A percentile compares a stretch with the other conserved stretches of the same genome.
These are phyloP conservation scores for Bruguiera sexangula DNA, from an alignment of 345 rosid species.

Conservation along the genomic window DNA sequence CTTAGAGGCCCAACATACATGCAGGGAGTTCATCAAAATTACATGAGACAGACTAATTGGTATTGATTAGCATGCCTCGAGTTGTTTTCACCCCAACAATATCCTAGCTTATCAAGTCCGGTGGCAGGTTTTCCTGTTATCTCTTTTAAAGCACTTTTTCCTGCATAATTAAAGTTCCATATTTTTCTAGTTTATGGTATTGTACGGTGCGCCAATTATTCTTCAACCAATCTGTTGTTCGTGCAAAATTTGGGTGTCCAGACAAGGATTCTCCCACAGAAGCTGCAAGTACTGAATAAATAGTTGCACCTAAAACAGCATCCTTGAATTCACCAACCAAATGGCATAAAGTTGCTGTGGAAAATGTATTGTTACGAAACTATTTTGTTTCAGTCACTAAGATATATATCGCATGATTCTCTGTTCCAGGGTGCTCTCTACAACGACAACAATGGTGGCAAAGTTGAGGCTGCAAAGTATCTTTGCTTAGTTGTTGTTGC, in stretches of 20 bases:
- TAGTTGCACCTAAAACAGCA: slow-evolving; percentile 15
- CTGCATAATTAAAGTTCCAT: too few species aligned
- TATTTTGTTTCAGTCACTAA: too few species aligned
- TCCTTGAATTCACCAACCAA: slow-evolving; percentile 28
- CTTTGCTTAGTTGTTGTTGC: slow-evolving; percentile 62
- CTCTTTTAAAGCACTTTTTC: not conserved
- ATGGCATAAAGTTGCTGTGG: slow-evolving; percentile 29
- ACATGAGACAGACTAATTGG: too few species aligned
- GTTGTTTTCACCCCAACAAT: too few species aligned
- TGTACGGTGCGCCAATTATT: slow-evolving; percentile 54
- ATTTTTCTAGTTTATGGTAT: too few species aligned
- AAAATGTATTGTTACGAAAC: slow-evolving; percentile 4
- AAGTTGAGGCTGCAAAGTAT: slow-evolving; percentile 64
- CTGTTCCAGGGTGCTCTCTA: slow-evolving; percentile 45
- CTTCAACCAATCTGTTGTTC: slow-evolving; percentile 56
- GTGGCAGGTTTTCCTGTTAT: too few species aligned
- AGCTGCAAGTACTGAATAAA: slow-evolving; percentile 10
- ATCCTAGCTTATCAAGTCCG: too few species aligned
- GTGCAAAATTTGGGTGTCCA: slow-evolving; percentile 62
- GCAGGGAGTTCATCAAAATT: too few species aligned
- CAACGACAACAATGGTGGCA: slow-evolving; percentile 46
- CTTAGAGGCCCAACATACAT: too few species aligned
- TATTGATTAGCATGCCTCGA: too few species aligned
- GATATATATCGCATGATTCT: not conserved
- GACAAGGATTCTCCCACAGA: slow-evolving; percentile 24